Evolutionary conservation across 257 asterid species (phyloP), one percentile per base, ranked within the genome.

Genomic region (Oldenlandia corymbosa): DNA sequence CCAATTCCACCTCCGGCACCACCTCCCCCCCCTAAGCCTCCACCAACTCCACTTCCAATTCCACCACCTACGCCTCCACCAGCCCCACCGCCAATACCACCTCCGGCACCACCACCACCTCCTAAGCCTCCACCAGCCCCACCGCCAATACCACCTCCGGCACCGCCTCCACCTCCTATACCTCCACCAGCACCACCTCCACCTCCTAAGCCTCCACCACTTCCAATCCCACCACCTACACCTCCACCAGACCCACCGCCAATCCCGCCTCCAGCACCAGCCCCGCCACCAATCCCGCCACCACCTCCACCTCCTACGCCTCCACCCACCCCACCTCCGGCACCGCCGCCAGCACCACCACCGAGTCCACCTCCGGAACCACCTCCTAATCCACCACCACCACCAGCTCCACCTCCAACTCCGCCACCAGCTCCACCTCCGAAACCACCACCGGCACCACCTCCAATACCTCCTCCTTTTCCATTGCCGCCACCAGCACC

Each of bases 381-480:
- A 0, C 68, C 67, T 55, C 58, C 60, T 1, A 43, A 43, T 9
- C 68, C 68, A 8, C 59, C 72, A 7, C 12, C 30, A 4, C 68
- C 71, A 17, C 56, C 58, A 10, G 47, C 60, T 0, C 66, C 69
- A 4, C 66, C 70, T n/a, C 83, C 81, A 42, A 52, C 11, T 32
- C 71, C 28, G 10, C 71, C 71, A 0, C 63, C 63, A 1, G 55
- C 62, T 0, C 62, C 56, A 0, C 68, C 67, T 3, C 79, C 83
- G 0, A 45, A 13, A 0, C 81, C 78, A 0, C 71, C 67, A 0
- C 81, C 83, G 0, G 5, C 55, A 1, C 74, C 75, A 0, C 63
- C 71, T 0, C 72, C 73, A 0, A 36, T 31, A 1, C 81, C 82
- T 0, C 71, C 78, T 0, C 81, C 80, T 0, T 53, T 14, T 6